A percentile compares a stretch with the other conserved stretches of the same genome.
phyloP scores from a whole-genome alignment of 768 basidiomycete genomes.

The Hortiboletus flavorubellus region DNA sequence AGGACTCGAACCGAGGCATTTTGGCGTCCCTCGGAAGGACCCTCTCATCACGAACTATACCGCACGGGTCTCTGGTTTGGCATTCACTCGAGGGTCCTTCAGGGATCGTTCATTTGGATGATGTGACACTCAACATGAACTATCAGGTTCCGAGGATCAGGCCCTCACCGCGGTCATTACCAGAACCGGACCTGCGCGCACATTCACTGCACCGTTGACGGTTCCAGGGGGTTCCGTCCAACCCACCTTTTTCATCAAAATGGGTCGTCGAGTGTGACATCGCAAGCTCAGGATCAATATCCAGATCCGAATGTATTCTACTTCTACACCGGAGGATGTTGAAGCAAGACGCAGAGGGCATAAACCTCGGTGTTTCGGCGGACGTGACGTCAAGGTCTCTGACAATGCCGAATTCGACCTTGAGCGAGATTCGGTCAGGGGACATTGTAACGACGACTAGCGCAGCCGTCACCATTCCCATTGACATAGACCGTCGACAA shows the following conservation, averaged over 20 bases:
- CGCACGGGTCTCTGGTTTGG: not conserved
- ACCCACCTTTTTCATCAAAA: not conserved
- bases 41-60: not conserved
- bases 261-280: constrained; percentile 7
- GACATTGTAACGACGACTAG: constrained; percentile 9
- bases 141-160: not conserved
- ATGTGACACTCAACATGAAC: not conserved
- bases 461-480: constrained; percentile 1
- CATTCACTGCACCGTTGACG: not conserved
- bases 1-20: not conserved
- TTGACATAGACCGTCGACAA: constrained; percentile 4
- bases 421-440: constrained; percentile 1
- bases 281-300: not conserved
- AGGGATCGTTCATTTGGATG: not conserved
- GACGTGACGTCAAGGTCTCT: not conserved
- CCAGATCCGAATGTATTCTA: not conserved
- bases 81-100: not conserved
- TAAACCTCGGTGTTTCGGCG: no score
- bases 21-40: not conserved
- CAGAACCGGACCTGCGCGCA: constrained; percentile 13
- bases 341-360: not conserved
- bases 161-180: constrained; percentile 1
- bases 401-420: constrained; percentile 7
- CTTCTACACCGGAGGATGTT: not conserved
- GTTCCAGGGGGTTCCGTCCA: not conserved